Evolutionary conservation across 2,329 filamentous ascomycete genomes (phyloP).

Genomic region (Nigrospora osmanthi): DNA sequence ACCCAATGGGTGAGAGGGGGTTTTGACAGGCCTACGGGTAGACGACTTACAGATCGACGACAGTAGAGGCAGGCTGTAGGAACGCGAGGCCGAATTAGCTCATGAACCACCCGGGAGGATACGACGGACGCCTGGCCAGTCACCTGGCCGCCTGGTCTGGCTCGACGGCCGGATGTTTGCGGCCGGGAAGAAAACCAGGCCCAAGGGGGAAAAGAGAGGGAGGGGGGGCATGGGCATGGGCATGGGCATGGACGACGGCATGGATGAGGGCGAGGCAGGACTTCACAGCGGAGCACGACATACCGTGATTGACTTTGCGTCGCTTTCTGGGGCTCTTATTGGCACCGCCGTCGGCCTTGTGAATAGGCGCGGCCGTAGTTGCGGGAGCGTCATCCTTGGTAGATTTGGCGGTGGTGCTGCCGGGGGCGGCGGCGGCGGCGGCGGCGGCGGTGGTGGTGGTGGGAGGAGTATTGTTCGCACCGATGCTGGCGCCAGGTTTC

Average conservation of each 20-base stretch:
- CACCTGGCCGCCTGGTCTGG: too few species aligned
- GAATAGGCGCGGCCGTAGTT: constrained; percentile 1
- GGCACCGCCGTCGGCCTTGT: constrained; percentile 21
- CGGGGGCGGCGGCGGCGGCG: constrained; percentile 1
- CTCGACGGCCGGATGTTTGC: too few species aligned
- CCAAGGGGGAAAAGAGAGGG: neutral
- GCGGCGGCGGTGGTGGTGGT: constrained; percentile 1
- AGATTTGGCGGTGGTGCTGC: constrained; percentile 8
- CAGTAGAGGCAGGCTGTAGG: constrained; percentile 78
- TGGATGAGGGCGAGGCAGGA: constrained; percentile 7
- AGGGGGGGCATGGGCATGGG: too few species aligned
- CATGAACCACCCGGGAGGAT: constrained; percentile 11
- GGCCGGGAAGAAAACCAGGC: neutral
- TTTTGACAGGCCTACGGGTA: constrained; percentile 17
- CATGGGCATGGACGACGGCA: too few species aligned
- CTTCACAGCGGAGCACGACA: constrained; percentile 26
- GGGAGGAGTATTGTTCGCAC: constrained; percentile 3
- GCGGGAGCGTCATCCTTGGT: constrained; percentile 4
- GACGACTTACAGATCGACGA: constrained; percentile 73
- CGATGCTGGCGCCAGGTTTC: neutral
- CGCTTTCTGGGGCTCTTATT: constrained; percentile 68
- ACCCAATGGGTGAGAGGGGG: constrained; percentile 18
- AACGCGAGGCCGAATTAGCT: constrained; percentile 32
- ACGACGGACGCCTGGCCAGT: constrained; percentile 5
- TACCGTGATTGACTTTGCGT: constrained; percentile 86